Base-by-base conservation (phyloP, 805 yeast genomes). In the Candida methanosorbosa region DNA sequence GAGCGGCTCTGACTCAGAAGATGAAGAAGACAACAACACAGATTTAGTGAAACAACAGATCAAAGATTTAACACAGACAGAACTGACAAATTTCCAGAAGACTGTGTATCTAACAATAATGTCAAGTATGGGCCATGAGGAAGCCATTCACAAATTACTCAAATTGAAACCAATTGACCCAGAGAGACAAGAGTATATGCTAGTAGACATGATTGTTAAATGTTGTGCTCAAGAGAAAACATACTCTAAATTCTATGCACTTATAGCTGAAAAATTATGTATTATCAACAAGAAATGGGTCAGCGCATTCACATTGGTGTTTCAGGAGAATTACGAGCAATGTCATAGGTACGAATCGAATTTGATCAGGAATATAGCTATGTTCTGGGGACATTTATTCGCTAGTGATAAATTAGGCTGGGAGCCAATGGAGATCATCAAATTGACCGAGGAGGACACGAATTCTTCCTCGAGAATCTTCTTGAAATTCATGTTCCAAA, bases 111-210 rank as follows among this genome's bases (percentile, higher is more conserved):
- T 88, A 20, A 80, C 90, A 0, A 63, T 92, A 9, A 86, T 84
- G 80, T 85, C 96, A 17, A 78, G 95, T 39, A 73, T 90, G 79
- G 79, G 94, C 0, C 77, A 88, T 5, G 95, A 85, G 44, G 98
- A 92, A 62, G 90, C 95, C 1, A 87, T 85, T 1, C 97, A 88
- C 54, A 88, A 88, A 54, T 58, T 92, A 5, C 45, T 83, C 27
- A 72, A 70, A 48, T 48, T 83, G 11, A 40, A 50, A 5, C 59
- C 66, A 2, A 48, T 65, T 8, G 60, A 67, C 12, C 57, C 61
- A 1, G 51, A 45, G 12, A 52, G 62, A 8, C 64, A 71, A 30
- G 73, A 78, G 44, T 56, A 56, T 4, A 70, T 72, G 43, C 64
- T 85, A 12, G 76, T 73, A 7, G 87, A 81, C 44, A 81, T 83